phyloP scores from a whole-genome alignment of 2,329 filamentous ascomycete genomes.

The Fusarium sambucinum region DNA sequence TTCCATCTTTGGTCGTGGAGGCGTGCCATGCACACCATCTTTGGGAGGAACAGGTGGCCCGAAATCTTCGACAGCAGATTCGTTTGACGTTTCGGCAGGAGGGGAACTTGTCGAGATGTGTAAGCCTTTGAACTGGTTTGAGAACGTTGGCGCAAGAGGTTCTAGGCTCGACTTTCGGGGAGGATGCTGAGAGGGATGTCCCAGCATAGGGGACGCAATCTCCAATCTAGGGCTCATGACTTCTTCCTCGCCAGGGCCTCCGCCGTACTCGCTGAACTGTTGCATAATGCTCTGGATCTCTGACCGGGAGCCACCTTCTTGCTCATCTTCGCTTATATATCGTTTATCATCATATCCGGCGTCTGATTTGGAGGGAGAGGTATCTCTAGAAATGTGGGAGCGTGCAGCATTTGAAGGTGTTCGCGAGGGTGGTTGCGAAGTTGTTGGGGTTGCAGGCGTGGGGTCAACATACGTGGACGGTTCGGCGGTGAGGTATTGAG shows the following conservation, averaged over 20 bases:
- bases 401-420: conserved; percentile 67
- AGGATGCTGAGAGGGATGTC: conserved; percentile 76
- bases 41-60: conserved; percentile 72
- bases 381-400: conserved; percentile 58
- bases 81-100: conserved; percentile 53
- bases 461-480: conserved; percentile 66
- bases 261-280: conserved; percentile 84
- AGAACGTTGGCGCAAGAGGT: conserved; percentile 67
- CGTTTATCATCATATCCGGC: conserved; percentile 69
- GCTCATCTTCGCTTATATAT: conserved; percentile 70
- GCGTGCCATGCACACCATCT: conserved; percentile 62
- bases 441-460: conserved; percentile 67
- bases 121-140: conserved; percentile 61
- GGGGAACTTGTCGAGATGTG: conserved; percentile 57
- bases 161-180: conserved; percentile 90
- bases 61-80: conserved; percentile 58
- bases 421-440: conserved; percentile 69
- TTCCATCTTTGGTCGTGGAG: conserved; percentile 56
- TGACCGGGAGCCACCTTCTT: conserved; percentile 77
- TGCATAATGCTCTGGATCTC: conserved; percentile 99
- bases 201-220: conserved; percentile 81
- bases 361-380: conserved; percentile 65
- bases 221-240: conserved; percentile 93
- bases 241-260: conserved; percentile 79
- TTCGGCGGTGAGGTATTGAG: conserved; percentile 62